Evolutionary conservation across 495 filamentous ascomycete genomes (phyloP).

Genomic region (Melanomma pulvis-pyrius): DNA sequence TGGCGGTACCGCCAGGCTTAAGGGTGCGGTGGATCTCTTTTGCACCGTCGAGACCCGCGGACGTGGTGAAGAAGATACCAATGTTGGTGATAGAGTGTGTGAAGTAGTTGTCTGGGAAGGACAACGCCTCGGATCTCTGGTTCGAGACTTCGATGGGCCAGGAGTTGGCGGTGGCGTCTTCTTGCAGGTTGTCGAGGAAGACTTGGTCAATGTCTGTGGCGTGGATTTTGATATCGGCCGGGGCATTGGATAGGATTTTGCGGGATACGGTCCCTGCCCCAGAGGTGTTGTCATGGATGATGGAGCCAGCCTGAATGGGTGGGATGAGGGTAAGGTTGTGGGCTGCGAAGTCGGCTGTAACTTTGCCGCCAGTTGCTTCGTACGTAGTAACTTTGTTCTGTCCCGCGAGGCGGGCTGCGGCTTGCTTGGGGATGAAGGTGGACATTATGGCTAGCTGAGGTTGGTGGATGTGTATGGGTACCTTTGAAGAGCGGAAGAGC

Average conservation of each 20-base stretch:
- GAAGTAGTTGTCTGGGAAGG: constrained; percentile 40
- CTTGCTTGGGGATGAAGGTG: constrained; percentile 12
- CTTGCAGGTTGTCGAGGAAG: constrained; percentile 28
- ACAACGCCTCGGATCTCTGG: constrained; percentile 6
- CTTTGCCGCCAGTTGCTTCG: constrained; percentile 3
- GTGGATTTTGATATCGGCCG: constrained; percentile 30
- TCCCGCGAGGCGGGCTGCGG: constrained; percentile 6
- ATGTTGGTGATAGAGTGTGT: constrained; percentile 48
- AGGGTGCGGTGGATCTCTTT: constrained; percentile 41
- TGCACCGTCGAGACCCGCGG: constrained; percentile 36
- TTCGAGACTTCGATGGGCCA: constrained; percentile 29
- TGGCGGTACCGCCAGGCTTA: constrained; percentile 36
- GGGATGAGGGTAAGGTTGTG: constrained; percentile 27
- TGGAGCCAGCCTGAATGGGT: constrained; percentile 18
- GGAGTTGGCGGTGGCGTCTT: constrained; percentile 19
- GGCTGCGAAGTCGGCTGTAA: constrained; percentile 17
- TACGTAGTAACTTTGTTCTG: constrained; percentile 18
- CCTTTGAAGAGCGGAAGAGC: neutral
- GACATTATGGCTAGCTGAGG: neutral
- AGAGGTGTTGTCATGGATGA: constrained; percentile 43
- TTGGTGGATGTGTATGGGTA: neutral
- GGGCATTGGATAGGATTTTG: constrained; percentile 31
- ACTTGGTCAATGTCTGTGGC: constrained; percentile 37
- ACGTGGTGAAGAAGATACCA: constrained; percentile 35
- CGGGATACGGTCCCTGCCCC: constrained; percentile 38